phyloP scores from a whole-genome alignment of 495 filamentous ascomycete species.

The Tetracladium marchalianum region DNA sequence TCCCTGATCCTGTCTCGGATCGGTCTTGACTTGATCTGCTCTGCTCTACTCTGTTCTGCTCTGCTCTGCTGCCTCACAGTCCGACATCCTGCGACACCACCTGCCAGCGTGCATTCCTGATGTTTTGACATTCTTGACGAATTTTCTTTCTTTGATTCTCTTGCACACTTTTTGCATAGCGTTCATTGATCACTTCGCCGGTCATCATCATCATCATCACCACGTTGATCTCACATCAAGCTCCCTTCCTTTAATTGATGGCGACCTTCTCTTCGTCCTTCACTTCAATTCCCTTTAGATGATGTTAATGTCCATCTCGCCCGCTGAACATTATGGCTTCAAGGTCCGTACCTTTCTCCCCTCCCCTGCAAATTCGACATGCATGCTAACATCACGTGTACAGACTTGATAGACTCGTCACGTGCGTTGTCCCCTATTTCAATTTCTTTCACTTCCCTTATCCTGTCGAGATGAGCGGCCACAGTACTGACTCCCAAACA shows the following conservation, averaged over 20 bases:
- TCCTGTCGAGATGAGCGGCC: not conserved
- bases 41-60: too few species aligned
- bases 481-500: slow-evolving; percentile 24
- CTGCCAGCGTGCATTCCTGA: too few species aligned
- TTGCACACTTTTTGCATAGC: too few species aligned
- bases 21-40: too few species aligned
- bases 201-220: not conserved
- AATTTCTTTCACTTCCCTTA: slow-evolving; percentile 5
- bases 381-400: slow-evolving; percentile 18
- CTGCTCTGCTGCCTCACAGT: too few species aligned
- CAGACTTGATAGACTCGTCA: slow-evolving; percentile 88
- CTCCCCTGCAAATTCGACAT: too few species aligned
- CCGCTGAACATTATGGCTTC: slow-evolving; percentile 39
- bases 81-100: too few species aligned
- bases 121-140: too few species aligned
- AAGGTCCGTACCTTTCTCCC: slow-evolving; percentile 29
- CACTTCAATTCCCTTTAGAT: slow-evolving; percentile 6
- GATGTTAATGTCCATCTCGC: slow-evolving; percentile 5
- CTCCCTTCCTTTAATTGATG: slow-evolving; percentile 3
- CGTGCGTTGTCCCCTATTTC: slow-evolving; percentile 48
- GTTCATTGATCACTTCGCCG: not conserved
- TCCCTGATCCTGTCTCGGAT: too few species aligned
- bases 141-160: too few species aligned
- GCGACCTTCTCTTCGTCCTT: slow-evolving; percentile 1
- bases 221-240: slow-evolving; percentile 1